Evolutionary conservation across 2,329 filamentous ascomycete species (phyloP).

Genomic region (Colletotrichum sublineola): DNA sequence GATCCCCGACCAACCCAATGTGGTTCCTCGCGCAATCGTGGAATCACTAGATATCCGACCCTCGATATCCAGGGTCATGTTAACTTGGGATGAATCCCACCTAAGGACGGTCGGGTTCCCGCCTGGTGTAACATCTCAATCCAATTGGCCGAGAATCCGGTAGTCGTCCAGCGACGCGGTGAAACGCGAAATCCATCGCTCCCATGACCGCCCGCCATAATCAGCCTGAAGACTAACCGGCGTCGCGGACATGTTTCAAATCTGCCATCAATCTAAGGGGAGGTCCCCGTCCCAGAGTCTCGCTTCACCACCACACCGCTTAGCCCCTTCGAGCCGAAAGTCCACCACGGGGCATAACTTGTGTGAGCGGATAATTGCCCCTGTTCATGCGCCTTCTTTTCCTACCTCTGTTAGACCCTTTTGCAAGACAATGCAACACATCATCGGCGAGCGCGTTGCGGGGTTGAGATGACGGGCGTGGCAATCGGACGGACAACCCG

Average conservation of each 20-base stretch:
- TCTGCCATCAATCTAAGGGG: slow-evolving; percentile 22
- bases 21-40: background rate
- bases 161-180: slow-evolving; percentile 5
- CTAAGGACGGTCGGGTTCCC: background rate
- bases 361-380: background rate
- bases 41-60: slow-evolving; percentile 24
- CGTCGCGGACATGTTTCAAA: slow-evolving; percentile 42
- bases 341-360: background rate
- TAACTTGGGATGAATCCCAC: slow-evolving; percentile 16
- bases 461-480: slow-evolving; percentile 36
- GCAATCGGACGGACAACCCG: slow-evolving; percentile 19
- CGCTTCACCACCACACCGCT: slow-evolving; percentile 27
- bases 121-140: background rate
- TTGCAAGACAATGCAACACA: background rate
- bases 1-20: background rate
- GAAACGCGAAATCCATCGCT: slow-evolving; percentile 30
- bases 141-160: slow-evolving; percentile 10
- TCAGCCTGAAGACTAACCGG: slow-evolving; percentile 35
- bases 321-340: background rate
- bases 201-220: slow-evolving; percentile 15
- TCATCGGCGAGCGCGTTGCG: slow-evolving; percentile 14
- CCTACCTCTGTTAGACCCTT: background rate
- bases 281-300: slow-evolving; percentile 26
- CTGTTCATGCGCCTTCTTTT: slow-evolving; percentile 22
- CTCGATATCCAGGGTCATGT: background rate